Conservation (phyloP, 306 rosid genomes). For the Cicer judaicum region DNA sequence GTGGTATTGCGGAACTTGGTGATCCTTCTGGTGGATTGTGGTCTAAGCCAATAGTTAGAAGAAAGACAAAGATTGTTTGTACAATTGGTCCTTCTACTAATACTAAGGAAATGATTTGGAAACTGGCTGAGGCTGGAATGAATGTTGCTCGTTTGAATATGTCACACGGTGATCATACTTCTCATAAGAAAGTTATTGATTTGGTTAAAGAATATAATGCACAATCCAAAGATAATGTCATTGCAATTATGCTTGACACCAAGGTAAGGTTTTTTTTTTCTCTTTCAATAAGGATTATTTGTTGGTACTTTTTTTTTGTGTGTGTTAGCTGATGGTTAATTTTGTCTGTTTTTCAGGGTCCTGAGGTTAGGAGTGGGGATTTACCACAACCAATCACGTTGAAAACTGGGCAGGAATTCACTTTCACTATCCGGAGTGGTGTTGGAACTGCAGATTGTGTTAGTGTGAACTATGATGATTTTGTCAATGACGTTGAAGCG, state of each 20-base stretch:
- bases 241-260: constrained; percentile 97
- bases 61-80: constrained; percentile 98
- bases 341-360: constrained; percentile 65
- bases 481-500: constrained; percentile 84
- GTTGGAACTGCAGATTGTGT: constrained; percentile 81
- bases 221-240: constrained; percentile 71
- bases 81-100: constrained; percentile 96
- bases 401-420: constrained; percentile 76
- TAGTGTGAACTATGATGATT: constrained; percentile 94
- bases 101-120: constrained; percentile 96
- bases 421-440: constrained; percentile 85
- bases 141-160: constrained; percentile 95
- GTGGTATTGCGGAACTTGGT: constrained; percentile 60
- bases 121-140: constrained; percentile 97
- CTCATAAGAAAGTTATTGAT: constrained; percentile 95
- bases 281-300: neutral
- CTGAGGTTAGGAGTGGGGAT: constrained; percentile 97
- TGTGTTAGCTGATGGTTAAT: constrained; percentile 2
- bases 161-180: constrained; percentile 98
- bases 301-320: neutral
- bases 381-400: constrained; percentile 78
- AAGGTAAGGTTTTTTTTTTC: constrained; percentile 58
- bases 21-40: constrained; percentile 74
- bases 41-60: constrained; percentile 80
- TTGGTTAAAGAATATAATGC: constrained; percentile 92